These are phyloP conservation scores for Tylopilus felleus DNA, from an alignment of 768 basidiomycete genomes.

Conservation along the genomic window DNA sequence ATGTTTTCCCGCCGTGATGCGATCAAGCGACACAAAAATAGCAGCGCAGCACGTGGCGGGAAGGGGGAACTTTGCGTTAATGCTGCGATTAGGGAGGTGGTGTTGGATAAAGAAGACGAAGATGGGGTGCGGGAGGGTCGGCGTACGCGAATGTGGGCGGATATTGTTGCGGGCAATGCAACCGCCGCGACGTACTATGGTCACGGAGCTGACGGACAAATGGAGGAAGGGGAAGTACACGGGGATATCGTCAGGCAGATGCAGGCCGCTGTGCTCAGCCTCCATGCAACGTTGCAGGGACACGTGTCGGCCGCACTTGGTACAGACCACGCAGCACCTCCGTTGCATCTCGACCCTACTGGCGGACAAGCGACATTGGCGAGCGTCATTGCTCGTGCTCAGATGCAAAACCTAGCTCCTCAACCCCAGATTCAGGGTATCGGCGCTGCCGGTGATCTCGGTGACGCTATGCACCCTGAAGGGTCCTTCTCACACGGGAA, in stretches of 20 bases:
- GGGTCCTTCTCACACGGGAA: conserved; percentile 4
- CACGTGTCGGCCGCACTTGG: conserved; percentile 58
- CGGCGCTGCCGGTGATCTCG: background rate
- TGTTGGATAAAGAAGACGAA: conserved; percentile 39
- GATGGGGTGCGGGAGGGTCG: conserved; percentile 51
- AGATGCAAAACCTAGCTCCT: conserved; percentile 44
- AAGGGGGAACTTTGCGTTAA: conserved; percentile 51
- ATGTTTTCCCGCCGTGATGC: conserved; percentile 76
- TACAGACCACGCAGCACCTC: conserved; percentile 30
- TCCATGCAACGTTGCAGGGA: conserved; percentile 55
- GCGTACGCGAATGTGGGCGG: conserved; percentile 61
- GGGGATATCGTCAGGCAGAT: conserved; percentile 44
- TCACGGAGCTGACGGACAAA: conserved; percentile 23
- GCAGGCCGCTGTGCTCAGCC: conserved; percentile 49
- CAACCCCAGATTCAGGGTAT: conserved; percentile 12
- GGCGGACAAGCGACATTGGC: conserved; percentile 66
- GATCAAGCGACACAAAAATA: conserved; percentile 73
- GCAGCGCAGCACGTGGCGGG: conserved; percentile 47
- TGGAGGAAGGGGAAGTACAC: conserved; percentile 65
- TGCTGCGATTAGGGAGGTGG: conserved; percentile 62
- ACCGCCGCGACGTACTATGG: conserved; percentile 7
- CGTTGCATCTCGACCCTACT: conserved; percentile 40
- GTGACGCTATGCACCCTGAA: conserved; percentile 8
- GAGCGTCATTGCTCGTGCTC: conserved; percentile 69
- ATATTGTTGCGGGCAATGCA: conserved; percentile 43